phyloP scores from a whole-genome alignment of 164 flowering plant species.

The Vitis riparia region DNA sequence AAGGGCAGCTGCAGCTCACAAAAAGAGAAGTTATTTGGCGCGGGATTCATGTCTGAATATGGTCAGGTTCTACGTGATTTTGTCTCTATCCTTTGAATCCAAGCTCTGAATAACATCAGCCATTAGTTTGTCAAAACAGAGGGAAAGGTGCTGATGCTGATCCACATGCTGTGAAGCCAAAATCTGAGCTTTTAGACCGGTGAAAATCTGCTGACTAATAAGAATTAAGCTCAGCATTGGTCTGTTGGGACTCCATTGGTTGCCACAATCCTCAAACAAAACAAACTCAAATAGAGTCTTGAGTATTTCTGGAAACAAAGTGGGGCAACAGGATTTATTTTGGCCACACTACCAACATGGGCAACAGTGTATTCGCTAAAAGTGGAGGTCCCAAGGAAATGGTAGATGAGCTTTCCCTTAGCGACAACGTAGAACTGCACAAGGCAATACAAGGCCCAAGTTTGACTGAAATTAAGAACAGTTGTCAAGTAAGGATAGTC shows the following conservation, averaged over 20 bases:
- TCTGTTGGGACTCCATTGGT: conserved; percentile 97
- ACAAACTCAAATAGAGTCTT: conserved; percentile 92
- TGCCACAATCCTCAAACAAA: conserved; percentile 83
- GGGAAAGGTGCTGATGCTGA: conserved; percentile 73
- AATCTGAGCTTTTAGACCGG: conserved; percentile 79
- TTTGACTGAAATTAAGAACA: conserved; percentile 94
- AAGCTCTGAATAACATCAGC: conserved; percentile 74
- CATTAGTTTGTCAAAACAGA: conserved; percentile 93
- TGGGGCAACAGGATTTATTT: conserved; percentile 52
- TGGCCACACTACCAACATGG: conserved; percentile 41
- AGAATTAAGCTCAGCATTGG: conserved; percentile 96
- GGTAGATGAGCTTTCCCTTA: conserved; percentile 36
- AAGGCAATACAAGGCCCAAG: conserved; percentile 98
- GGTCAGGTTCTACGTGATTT: conserved; percentile 88
- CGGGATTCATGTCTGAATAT: conserved; percentile 88
- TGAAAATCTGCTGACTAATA: conserved; percentile 85
- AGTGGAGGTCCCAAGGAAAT: conserved; percentile 46
- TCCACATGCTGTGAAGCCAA: conserved; percentile 88
- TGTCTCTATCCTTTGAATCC: conserved; percentile 92
- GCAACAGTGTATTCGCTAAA: conserved; percentile 50
- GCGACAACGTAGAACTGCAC: conserved; percentile 82
- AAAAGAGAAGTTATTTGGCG: conserved; percentile 47
- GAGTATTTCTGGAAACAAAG: conserved; percentile 42
- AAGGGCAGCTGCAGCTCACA: not conserved
- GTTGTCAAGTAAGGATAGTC: conserved; percentile 97